Conservation (phyloP, 192 early-diverging fungal species). For the Backusella circina region DNA sequence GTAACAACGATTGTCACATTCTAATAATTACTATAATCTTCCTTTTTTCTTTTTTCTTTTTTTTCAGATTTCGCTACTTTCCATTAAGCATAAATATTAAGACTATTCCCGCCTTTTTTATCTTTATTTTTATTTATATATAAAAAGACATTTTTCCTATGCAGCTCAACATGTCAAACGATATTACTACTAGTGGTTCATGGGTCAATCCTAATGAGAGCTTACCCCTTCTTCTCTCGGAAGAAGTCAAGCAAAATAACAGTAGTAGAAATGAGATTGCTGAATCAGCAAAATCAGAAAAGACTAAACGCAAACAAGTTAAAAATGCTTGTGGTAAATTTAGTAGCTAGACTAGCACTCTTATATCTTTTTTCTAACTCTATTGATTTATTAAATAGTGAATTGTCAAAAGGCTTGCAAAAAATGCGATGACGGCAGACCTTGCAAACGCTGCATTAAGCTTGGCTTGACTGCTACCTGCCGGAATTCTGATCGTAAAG, state of each 20-base stretch:
- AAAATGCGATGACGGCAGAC: constrained; percentile 84
- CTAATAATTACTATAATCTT: neutral
- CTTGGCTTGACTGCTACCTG: constrained; percentile 65
- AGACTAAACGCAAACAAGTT: constrained; percentile 67
- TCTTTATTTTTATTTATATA: neutral
- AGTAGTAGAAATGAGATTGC: neutral
- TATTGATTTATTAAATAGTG: constrained; percentile 32
- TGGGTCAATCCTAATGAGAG: neutral
- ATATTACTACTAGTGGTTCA: neutral
- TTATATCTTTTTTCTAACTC: neutral
- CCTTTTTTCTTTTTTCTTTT: neutral
- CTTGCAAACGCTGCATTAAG: constrained; percentile 79
- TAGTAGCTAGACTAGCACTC: neutral
- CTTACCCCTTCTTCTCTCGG: neutral
- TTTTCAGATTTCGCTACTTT: neutral
- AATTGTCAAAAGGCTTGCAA: constrained; percentile 91
- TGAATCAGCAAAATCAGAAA: neutral
- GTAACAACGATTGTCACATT: too few species aligned
- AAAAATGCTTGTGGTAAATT: constrained; percentile 85
- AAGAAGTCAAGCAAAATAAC: neutral
- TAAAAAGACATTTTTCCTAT: neutral
- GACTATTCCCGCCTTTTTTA: neutral
- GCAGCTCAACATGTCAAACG: neutral
- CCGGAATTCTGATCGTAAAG: constrained; percentile 73
- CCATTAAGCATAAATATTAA: neutral